Evolutionary conservation across 331 rosid genomes (phyloP).

Genomic region (Erythrophleum ivorense): DNA sequence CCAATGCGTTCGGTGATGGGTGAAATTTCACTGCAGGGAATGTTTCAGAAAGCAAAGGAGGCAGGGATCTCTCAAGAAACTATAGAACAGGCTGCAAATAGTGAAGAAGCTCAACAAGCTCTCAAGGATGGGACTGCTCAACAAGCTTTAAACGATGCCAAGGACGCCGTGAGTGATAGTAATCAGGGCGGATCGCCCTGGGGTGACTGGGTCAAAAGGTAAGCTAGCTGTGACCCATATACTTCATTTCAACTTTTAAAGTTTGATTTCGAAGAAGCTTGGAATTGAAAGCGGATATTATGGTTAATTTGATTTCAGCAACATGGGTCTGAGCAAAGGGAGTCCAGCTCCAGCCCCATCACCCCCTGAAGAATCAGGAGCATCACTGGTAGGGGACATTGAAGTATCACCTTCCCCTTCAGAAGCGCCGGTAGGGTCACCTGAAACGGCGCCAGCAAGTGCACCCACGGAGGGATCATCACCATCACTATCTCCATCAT

Average conservation of each 20-base stretch:
- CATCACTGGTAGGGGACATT: background rate
- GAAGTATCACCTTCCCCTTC: background rate
- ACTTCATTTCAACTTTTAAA: background rate
- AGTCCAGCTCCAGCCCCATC: background rate
- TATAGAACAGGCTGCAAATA: background rate
- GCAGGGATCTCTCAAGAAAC: conserved; percentile 36
- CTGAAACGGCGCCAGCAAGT: background rate
- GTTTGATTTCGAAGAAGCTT: background rate
- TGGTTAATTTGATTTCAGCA: background rate
- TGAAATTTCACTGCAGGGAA: conserved; percentile 20
- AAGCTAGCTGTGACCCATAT: background rate
- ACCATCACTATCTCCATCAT: background rate
- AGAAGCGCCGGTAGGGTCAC: background rate
- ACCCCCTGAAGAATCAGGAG: background rate
- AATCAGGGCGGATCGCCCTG: background rate
- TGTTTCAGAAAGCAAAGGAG: conserved; percentile 34
- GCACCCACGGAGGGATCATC: background rate
- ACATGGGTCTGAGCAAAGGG: background rate
- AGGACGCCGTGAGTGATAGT: background rate
- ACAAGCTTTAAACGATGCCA: background rate
- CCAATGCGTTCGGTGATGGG: conserved; percentile 42
- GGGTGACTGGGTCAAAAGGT: conserved; percentile 35
- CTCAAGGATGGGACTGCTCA: conserved; percentile 15
- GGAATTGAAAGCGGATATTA: background rate
- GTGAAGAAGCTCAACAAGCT: conserved; percentile 28